These are phyloP conservation scores for Fusarium poae DNA, from an alignment of 2,329 filamentous ascomycete genomes.

Conservation along the genomic window DNA sequence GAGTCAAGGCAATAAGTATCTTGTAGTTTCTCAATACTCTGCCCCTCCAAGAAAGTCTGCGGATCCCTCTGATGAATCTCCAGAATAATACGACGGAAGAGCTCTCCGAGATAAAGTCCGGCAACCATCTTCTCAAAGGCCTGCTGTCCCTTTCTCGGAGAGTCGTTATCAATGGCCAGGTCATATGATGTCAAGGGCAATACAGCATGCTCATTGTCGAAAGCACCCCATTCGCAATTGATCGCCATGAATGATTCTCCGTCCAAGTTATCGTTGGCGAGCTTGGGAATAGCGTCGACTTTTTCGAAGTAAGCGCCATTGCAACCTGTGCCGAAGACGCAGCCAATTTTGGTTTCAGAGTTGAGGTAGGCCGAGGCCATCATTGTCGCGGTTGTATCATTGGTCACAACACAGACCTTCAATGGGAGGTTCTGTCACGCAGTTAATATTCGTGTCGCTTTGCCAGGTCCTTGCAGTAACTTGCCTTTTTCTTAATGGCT, in stretches of 20 bases:
- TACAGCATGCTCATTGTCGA: slow-evolving; percentile 92
- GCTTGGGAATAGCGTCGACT: slow-evolving; percentile 89
- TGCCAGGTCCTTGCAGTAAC: fast-evolving
- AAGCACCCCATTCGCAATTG: slow-evolving; percentile 97
- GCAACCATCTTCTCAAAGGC: slow-evolving; percentile 98
- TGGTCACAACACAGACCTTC: slow-evolving; percentile 91
- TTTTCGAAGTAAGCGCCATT: slow-evolving; percentile 99
- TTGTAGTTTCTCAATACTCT: slow-evolving; percentile 70
- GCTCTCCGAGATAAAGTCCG: slow-evolving; percentile 91
- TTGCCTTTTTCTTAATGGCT: slow-evolving; percentile 72
- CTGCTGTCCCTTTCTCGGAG: slow-evolving; percentile 94
- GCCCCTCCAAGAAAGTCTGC: not conserved
- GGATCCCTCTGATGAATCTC: slow-evolving; percentile 78
- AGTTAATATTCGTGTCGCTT: not conserved
- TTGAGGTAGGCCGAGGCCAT: slow-evolving; percentile 98
- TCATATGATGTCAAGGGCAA: slow-evolving; percentile 91
- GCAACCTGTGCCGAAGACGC: slow-evolving; percentile 98
- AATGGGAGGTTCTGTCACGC: slow-evolving; percentile 81
- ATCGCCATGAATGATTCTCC: slow-evolving; percentile 85
- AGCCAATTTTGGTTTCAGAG: slow-evolving; percentile 89
- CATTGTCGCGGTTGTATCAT: slow-evolving; percentile 96
- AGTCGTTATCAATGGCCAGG: slow-evolving; percentile 87
- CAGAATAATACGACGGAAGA: slow-evolving; percentile 88
- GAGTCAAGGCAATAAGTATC: slow-evolving; percentile 92
- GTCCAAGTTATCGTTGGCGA: slow-evolving; percentile 89